Base-by-base conservation (phyloP, 2,329 filamentous ascomycete genomes). In the Lecanicillium sp. region DNA sequence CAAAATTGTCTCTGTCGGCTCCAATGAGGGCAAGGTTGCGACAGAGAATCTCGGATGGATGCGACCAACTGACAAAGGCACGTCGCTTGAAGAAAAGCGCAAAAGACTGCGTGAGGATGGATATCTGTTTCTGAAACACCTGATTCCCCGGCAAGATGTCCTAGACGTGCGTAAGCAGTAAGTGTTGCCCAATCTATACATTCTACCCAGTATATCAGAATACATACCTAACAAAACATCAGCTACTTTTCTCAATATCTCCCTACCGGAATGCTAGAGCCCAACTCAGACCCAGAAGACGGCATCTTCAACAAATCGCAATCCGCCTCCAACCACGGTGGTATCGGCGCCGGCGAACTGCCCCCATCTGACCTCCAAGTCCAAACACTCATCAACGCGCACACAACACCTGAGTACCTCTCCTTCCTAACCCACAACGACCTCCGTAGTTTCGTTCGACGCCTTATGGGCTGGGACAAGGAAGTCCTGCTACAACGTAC, bases 401-500 rank as follows among this genome's bases (percentile, higher is more conserved):
- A 41, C 39, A 34, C 36, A 27, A 29, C 39, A 4, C 39, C 39
- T 16, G 29, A 33, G 25, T 41, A 41, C 29, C 29, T 41, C 27
- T 22, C 28, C 29, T 37, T 41, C 28, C 30, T 35, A 14, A 25
- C 22, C 17, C 37, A 18, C 37, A 25, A 6, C 18, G 22, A 40
- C 22, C 37, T 32, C 18, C 37, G 32, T 15, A 25, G 22, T 11
- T 40, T 40, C 27, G 20, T 40, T 19, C 22, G 30, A 9, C 22
- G 16, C 20, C 15, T 39, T 11, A 40, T 35, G 31, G 31, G 31
- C 14, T 40, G 60, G 20, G 55, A 71, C 27, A 72, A 11, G 22
- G 22, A 25, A 25, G 22, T 25, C 22, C 22, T 25, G 22, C 22
- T 25, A 11, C 22, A 25, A 11, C 22, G 22, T 11, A 25, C 68